A percentile compares a stretch with the other conserved stretches of the same genome.
Evolutionary conservation across 805 yeast genomes (phyloP).

Genomic region (Candida ascalaphidarum): DNA sequence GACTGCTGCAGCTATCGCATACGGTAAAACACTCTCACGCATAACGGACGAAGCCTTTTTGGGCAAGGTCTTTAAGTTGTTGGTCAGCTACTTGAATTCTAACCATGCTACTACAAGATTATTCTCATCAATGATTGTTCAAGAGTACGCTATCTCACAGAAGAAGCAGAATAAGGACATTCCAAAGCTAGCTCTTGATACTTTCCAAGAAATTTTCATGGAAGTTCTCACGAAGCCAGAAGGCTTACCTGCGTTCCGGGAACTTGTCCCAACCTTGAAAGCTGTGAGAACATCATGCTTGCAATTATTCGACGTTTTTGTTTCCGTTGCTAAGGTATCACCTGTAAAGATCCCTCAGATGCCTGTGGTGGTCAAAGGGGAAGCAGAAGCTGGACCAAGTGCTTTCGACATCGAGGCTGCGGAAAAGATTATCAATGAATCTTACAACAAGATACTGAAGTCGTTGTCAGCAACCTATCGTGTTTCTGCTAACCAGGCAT

Average conservation of each 20-base stretch:
- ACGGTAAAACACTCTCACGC: constrained; percentile 57
- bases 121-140: constrained; percentile 57
- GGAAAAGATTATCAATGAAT: constrained; percentile 53
- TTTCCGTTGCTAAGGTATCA: constrained; percentile 67
- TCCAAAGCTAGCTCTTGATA: constrained; percentile 7
- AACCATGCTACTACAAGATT: constrained; percentile 78
- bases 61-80: constrained; percentile 23
- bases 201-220: constrained; percentile 18
- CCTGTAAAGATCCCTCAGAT: constrained; percentile 67
- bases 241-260: constrained; percentile 56
- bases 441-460: constrained; percentile 57
- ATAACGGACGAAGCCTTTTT: constrained; percentile 33
- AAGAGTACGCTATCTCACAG: constrained; percentile 48
- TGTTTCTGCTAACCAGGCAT: constrained; percentile 58
- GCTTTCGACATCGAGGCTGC: constrained; percentile 83
- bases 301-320: constrained; percentile 70
- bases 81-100: constrained; percentile 41
- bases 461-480: constrained; percentile 61
- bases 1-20: constrained; percentile 64
- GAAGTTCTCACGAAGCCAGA: constrained; percentile 34
- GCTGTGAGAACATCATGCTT: constrained; percentile 83
- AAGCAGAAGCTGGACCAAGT: constrained; percentile 85
- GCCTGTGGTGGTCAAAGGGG: constrained; percentile 91
- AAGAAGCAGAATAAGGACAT: constrained; percentile 9
- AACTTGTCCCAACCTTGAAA: constrained; percentile 77